Percentiles rank a stretch among this genome's conserved stretches.
phyloP scores from a whole-genome alignment of 768 basidiomycete genomes.

The Pulveroboletus sp. region DNA sequence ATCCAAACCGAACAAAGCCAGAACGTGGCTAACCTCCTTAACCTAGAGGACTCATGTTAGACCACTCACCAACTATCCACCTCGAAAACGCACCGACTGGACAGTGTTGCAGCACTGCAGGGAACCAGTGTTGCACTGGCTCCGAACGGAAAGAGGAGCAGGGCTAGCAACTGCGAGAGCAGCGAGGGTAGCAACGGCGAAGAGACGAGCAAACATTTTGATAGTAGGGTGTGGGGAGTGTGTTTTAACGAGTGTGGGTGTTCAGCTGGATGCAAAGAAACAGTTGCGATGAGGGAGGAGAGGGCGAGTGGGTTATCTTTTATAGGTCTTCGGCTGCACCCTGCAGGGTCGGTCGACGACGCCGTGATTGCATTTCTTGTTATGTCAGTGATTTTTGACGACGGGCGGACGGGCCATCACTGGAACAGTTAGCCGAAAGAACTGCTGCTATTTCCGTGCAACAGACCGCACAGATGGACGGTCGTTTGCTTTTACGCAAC shows the following conservation, averaged over 20 bases:
- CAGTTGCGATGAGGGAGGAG: background rate
- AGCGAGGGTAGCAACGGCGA: conserved; percentile 12
- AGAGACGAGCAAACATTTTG: conserved; percentile 17
- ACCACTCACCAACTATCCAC: accelerated
- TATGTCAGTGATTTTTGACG: background rate
- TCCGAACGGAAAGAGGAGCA: background rate
- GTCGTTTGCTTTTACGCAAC: no score
- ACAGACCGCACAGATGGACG: no score
- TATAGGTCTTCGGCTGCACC: conserved; percentile 1
- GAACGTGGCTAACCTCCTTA: background rate
- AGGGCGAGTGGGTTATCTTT: background rate
- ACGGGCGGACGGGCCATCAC: no score
- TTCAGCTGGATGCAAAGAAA: background rate
- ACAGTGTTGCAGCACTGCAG: conserved; percentile 13
- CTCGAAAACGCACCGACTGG: background rate
- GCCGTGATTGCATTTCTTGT: background rate
- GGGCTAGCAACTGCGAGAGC: conserved; percentile 11
- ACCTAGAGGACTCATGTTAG: background rate
- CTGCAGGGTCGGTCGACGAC: background rate
- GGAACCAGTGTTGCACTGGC: conserved; percentile 10
- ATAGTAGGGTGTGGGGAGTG: background rate
- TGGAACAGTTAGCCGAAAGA: no score
- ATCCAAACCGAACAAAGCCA: background rate
- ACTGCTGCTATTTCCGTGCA: no score
- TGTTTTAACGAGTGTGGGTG: conserved; percentile 5